Evolutionary conservation across 139 green algal species (phyloP).

Genomic region (Pleodorina starrii): DNA sequence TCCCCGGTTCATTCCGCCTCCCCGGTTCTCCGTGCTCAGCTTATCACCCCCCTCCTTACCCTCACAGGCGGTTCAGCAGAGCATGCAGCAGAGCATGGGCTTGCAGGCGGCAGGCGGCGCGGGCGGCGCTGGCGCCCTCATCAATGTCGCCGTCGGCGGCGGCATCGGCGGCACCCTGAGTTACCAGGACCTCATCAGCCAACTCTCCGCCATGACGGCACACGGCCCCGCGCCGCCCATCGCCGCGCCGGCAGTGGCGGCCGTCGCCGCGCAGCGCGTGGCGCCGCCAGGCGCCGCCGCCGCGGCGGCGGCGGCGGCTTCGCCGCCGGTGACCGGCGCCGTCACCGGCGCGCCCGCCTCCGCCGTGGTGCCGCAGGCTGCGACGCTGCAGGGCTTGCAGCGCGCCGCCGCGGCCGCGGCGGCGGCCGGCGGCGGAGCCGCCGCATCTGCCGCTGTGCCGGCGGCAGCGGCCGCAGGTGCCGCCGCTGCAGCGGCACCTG

Average conservation of each 20-base stretch:
- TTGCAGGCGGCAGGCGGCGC: not conserved
- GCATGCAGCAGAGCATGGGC: conserved; percentile 40
- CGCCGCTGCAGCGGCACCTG: not conserved
- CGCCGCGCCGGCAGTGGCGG: not conserved
- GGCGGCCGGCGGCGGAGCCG: not conserved
- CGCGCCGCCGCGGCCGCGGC: not conserved
- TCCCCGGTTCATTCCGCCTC: too few relatives aligned
- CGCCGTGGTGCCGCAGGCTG: not conserved
- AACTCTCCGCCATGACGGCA: conserved; percentile 33
- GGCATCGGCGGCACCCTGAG: conserved; percentile 15
- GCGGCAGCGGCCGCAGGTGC: not conserved
- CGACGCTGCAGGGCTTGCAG: conserved; percentile 13
- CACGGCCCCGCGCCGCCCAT: conserved; percentile 21
- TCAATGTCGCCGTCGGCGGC: conserved; percentile 16
- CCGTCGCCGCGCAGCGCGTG: not conserved
- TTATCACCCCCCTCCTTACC: not conserved
- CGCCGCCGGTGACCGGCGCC: not conserved
- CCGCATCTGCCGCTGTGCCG: not conserved
- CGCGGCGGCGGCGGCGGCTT: not conserved
- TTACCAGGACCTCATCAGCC: conserved; percentile 39
- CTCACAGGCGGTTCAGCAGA: conserved; percentile 40
- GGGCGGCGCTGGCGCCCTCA: not conserved
- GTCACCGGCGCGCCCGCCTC: not conserved
- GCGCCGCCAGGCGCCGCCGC: not conserved
- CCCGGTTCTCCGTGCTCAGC: too few relatives aligned